Evolutionary conservation across 2,329 filamentous ascomycete species (phyloP).

Genomic region (Colletotrichum falcatum): DNA sequence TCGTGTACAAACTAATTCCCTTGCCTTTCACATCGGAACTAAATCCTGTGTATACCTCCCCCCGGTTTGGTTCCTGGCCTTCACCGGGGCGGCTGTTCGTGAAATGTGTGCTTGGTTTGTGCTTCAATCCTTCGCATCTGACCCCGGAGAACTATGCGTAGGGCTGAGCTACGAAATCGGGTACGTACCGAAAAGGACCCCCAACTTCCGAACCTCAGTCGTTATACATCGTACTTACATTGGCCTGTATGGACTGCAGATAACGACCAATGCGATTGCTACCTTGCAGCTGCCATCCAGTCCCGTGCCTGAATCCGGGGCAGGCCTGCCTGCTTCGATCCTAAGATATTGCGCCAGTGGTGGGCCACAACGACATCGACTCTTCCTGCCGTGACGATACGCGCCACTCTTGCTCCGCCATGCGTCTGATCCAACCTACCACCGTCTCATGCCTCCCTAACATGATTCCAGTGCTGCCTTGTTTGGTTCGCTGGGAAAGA

Average conservation of each 20-base stretch:
- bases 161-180: slow-evolving; percentile 23
- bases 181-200: slow-evolving; percentile 31
- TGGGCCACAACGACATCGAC: neutral
- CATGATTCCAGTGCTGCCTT: neutral
- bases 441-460: neutral
- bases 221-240: neutral
- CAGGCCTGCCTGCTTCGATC: slow-evolving; percentile 20
- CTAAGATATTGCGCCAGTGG: slow-evolving; percentile 16
- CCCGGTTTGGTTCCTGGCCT: neutral
- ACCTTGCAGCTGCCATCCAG: slow-evolving; percentile 9
- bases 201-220: slow-evolving; percentile 4
- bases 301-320: slow-evolving; percentile 6
- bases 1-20: neutral
- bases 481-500: neutral
- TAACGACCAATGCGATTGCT: neutral
- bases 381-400: neutral
- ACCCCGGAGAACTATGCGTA: slow-evolving; percentile 1
- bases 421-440: too few species aligned
- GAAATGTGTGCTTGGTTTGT: neutral
- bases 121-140: neutral
- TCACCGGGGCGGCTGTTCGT: neutral
- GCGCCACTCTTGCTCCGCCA: too few species aligned
- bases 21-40: neutral
- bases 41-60: neutral
- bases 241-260: neutral